Base-by-base conservation (phyloP, 768 basidiomycete species). In the Tubosaeta sp. region DNA sequence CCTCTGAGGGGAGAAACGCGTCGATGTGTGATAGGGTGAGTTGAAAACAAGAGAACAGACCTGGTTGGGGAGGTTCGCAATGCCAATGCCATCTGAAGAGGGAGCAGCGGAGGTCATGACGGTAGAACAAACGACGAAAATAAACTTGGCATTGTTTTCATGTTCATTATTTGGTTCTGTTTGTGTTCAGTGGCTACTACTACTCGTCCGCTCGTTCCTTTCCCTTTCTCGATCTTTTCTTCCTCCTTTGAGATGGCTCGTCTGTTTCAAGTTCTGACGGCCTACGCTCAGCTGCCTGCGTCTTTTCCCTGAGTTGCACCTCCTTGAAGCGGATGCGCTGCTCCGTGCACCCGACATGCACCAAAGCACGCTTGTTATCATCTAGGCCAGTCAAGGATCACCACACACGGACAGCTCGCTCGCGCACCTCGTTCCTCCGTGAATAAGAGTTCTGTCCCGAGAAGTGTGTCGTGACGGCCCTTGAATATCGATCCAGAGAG, bases 31-130 rank as follows among this genome's bases (percentile, higher is more conserved):
- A 12, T 4, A 13, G 0, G 3, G 12, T 13, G 51, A 31, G 22
- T 32, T 5, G 16, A 19, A 56, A 5, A n/a, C 0, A 4, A 9
- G 16, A 38, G 22, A 10, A 66, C 81, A 56, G 46, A 94, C 94
- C 83, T 98, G 97, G 80, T 97, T 98, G 46, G 95, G 97, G 61
- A 99, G 79, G 77, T 97, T 97, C 67, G 92, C 90, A 66, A 95
- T 94, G 59, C 92, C 92, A 71, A 93, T 91, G 57, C 91, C 90
- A 71, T 90, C 88, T 55, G 78, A 77, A 51, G 76, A 59, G 10
- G 68, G 64, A 31, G 61, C 60, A 26, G 65, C 57, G 46, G 64
- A 51, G 34, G 68, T 46, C 67, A 68, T 70, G 60, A 53, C 54
- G 58, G 43, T 47, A 17, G 43, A 34, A 42, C 47, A 50, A 47